Conservation (phyloP, 23 red algal genomes). For the Agarophyton chilense region DNA sequence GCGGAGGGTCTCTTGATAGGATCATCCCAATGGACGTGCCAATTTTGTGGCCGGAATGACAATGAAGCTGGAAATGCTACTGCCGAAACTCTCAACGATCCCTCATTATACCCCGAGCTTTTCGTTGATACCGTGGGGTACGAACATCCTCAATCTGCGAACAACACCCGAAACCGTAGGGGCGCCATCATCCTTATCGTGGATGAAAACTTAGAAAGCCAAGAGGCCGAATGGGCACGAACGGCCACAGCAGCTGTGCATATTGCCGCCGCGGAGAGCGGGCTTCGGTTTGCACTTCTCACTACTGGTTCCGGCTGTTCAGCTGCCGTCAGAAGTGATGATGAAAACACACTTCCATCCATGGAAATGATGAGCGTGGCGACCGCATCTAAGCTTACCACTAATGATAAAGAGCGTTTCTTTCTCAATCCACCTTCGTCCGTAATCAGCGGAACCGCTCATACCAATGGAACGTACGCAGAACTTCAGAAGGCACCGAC, state of each 20-base stretch:
- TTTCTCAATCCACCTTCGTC: conserved; percentile 34
- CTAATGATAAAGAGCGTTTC: conserved; percentile 52
- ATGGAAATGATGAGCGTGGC: conserved; percentile 40
- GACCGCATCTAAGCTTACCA: conserved; percentile 11
- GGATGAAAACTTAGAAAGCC: conserved; percentile 49
- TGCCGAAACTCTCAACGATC: background rate
- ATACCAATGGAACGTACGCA: conserved; percentile 14
- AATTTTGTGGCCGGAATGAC: conserved; percentile 58
- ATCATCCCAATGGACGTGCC: conserved; percentile 31
- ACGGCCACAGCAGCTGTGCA: conserved; percentile 46
- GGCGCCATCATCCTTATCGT: conserved; percentile 64
- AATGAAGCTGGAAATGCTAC: background rate
- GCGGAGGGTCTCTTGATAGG: conserved; percentile 1
- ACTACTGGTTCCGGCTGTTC: conserved; percentile 50
- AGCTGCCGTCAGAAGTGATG: conserved; percentile 47
- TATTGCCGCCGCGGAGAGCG: conserved; percentile 24
- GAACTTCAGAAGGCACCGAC: conserved; percentile 15
- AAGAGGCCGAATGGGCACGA: conserved; percentile 64
- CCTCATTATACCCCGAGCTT: conserved; percentile 23
- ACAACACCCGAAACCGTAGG: background rate
- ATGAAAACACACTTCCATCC: background rate
- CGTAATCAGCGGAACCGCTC: background rate
- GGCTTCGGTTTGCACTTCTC: conserved; percentile 51
- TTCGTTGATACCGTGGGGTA: conserved; percentile 51
- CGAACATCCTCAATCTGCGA: conserved; percentile 7